Evolutionary conservation across 2,329 filamentous ascomycete species (phyloP).

Genomic region (Pestalotiopsis sp.): DNA sequence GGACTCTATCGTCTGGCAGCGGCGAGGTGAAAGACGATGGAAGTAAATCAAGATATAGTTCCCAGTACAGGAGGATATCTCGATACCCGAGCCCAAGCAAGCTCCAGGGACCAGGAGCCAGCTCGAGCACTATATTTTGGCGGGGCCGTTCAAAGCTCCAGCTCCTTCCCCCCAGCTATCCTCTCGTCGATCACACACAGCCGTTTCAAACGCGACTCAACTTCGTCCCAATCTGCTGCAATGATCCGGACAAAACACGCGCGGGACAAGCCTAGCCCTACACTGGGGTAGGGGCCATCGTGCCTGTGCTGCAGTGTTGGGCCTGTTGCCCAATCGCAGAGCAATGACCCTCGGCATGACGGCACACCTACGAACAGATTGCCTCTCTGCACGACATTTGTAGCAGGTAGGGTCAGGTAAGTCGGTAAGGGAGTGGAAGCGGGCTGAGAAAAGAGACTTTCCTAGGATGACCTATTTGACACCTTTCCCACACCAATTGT

Average conservation of each 20-base stretch:
- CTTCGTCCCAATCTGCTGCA: not conserved
- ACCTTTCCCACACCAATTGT: conserved; percentile 6
- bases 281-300: not conserved
- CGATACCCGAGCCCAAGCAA: no score
- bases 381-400: not conserved
- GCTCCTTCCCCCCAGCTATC: not conserved
- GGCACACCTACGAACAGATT: conserved; percentile 3
- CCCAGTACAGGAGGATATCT: no score
- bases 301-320: not conserved
- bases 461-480: not conserved
- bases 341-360: conserved; percentile 8
- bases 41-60: no score
- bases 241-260: not conserved
- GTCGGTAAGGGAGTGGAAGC: not conserved
- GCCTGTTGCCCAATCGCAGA: not conserved
- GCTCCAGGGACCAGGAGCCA: not conserved
- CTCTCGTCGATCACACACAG: conserved; percentile 3
- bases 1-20: no score
- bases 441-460: not conserved
- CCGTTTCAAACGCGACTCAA: conserved; percentile 8
- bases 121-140: not conserved
- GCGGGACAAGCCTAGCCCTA: conserved; percentile 1
- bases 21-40: no score
- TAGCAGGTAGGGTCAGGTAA: not conserved
- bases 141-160: not conserved